phyloP scores from a whole-genome alignment of 1,284 basidiomycete genomes.

The Cutaneotrichosporon daszewskae region DNA sequence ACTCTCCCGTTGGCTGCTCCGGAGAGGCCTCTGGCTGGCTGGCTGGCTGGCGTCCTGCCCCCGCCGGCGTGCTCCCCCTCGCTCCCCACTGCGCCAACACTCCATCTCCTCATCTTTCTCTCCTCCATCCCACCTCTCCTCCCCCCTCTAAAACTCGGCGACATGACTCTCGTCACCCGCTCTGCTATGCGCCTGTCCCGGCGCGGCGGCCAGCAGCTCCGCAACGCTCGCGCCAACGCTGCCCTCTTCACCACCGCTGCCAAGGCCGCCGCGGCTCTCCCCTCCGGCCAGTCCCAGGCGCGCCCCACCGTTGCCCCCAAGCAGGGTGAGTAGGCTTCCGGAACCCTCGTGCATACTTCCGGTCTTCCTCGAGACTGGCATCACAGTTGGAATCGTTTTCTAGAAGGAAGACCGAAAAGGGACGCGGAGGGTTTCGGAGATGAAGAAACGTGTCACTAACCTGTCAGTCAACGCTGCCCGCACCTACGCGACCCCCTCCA shows the following conservation, averaged over 20 bases:
- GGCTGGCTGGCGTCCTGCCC: too few species aligned
- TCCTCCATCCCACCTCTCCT: slow-evolving; percentile 13
- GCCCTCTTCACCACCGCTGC: slow-evolving; percentile 46
- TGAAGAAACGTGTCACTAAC: slow-evolving; percentile 6
- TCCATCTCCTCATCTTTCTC: slow-evolving; percentile 3
- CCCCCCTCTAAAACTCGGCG: slow-evolving; percentile 17
- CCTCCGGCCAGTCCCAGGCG: slow-evolving; percentile 29
- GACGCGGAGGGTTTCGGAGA: not conserved
- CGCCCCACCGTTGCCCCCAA: slow-evolving; percentile 23
- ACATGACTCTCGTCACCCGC: slow-evolving; percentile 47
- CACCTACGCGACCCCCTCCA: slow-evolving; percentile 84
- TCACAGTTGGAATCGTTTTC: too few species aligned
- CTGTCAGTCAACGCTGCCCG: slow-evolving; percentile 51
- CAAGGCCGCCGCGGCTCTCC: slow-evolving; percentile 33
- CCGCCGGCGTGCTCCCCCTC: too few species aligned
- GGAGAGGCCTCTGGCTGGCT: too few species aligned
- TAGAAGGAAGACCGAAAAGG: too few species aligned
- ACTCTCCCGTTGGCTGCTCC: too few species aligned
- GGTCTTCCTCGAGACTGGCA: too few species aligned
- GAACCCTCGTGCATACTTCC: too few species aligned
- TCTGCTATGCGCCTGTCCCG: slow-evolving; percentile 44
- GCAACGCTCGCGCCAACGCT: slow-evolving; percentile 42
- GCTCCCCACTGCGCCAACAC: not conserved
- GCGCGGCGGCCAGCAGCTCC: slow-evolving; percentile 36
- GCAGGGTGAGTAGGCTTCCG: slow-evolving; percentile 31